phyloP scores from a whole-genome alignment of 371 early-diverging fungal species.

The Quaeritorhiza haematococci region DNA sequence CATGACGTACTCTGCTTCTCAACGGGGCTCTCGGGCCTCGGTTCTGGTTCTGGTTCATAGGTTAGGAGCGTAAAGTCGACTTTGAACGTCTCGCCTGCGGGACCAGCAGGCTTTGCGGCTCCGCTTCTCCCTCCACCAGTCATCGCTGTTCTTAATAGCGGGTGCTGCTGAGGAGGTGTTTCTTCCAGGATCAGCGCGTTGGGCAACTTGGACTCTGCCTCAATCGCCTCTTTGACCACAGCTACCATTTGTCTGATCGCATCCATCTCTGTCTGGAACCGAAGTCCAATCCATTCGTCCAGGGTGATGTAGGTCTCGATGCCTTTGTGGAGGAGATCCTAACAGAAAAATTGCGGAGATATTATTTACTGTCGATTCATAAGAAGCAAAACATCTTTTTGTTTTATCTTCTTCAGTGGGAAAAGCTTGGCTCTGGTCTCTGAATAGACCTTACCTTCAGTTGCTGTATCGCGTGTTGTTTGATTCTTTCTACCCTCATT shows the following conservation, averaged over 20 bases:
- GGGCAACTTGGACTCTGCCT: conserved; percentile 41
- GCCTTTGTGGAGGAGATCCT: conserved; percentile 41
- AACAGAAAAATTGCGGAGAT: conserved; percentile 1
- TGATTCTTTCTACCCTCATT: conserved; percentile 34
- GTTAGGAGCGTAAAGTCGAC: conserved; percentile 40
- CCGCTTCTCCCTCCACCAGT: too few relatives aligned
- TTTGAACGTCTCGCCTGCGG: conserved; percentile 47
- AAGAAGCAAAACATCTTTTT: background rate
- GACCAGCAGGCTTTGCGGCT: too few relatives aligned
- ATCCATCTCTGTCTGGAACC: conserved; percentile 49
- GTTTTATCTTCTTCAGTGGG: background rate
- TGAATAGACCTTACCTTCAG: conserved; percentile 21
- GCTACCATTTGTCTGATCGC: conserved; percentile 40
- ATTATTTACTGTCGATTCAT: background rate
- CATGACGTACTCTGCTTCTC: conserved; percentile 43
- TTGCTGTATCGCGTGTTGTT: conserved; percentile 28
- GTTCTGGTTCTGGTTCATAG: conserved; percentile 46
- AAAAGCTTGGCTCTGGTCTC: background rate
- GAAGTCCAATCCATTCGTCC: conserved; percentile 41
- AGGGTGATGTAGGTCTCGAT: conserved; percentile 39
- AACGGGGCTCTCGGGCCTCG: conserved; percentile 45
- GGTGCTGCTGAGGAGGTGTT: too few relatives aligned
- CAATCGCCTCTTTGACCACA: conserved; percentile 49
- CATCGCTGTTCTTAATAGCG: too few relatives aligned
- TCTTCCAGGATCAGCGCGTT: conserved; percentile 39